These are phyloP conservation scores for Blechomonas ayalai DNA, from an alignment of 208 protist species.

Conservation along the genomic window DNA sequence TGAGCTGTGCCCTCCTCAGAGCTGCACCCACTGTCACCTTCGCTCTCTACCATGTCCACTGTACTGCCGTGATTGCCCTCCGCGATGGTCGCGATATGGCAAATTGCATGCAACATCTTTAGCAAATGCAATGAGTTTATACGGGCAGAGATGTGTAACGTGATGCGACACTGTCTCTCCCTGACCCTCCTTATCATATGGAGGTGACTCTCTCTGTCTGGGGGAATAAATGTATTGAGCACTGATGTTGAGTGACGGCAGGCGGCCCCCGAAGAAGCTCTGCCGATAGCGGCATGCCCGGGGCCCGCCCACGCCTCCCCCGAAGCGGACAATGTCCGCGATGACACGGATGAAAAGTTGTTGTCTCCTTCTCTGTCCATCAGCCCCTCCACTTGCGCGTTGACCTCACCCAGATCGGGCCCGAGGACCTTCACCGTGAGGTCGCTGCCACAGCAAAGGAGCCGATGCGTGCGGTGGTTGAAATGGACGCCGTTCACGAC, in stretches of 20 bases:
- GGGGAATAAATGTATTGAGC: background rate
- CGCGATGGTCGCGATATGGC: no score
- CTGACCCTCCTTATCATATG: no score
- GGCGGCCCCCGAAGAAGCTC: background rate
- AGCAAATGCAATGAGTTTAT: no score
- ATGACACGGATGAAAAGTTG: no score
- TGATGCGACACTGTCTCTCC: no score
- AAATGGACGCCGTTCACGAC: slow-evolving; percentile 37
- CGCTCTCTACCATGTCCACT: no score
- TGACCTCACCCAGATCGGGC: slow-evolving; percentile 2
- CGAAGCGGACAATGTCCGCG: background rate
- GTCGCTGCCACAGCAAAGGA: slow-evolving; percentile 41
- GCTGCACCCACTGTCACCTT: no score
- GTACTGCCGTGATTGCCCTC: no score
- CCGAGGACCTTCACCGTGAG: slow-evolving; percentile 31
- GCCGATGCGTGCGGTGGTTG: slow-evolving; percentile 3
- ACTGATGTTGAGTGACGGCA: background rate
- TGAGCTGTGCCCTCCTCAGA: no score
- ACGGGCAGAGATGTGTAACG: no score
- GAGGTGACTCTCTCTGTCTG: slow-evolving; percentile 1
- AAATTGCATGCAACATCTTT: no score
- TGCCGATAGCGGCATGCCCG: background rate
- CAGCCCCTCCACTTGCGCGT: slow-evolving; percentile 5
- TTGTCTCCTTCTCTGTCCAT: slow-evolving; percentile 1
- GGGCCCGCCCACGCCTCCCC: background rate